Conservation (phyloP, 192 early-diverging fungal genomes). For the Spinellus fusiger region DNA sequence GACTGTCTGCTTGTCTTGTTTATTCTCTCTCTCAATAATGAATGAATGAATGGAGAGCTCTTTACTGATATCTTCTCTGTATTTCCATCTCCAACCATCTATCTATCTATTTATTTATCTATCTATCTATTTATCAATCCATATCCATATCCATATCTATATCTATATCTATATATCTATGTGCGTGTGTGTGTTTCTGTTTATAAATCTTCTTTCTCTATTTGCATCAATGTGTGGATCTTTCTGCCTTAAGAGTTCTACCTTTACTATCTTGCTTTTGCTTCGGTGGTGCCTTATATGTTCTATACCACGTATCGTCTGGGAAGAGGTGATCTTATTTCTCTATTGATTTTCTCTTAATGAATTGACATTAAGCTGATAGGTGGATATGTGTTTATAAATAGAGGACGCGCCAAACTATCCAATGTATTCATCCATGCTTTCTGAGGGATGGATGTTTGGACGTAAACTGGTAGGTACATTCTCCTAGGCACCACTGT, state of each 20-base stretch:
- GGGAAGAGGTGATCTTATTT: slow-evolving; percentile 44
- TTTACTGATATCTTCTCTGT: too few relatives aligned
- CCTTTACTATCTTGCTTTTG: slow-evolving; percentile 57
- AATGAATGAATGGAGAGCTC: too few relatives aligned
- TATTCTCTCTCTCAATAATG: too few relatives aligned
- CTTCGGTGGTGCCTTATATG: slow-evolving; percentile 54
- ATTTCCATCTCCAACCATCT: too few relatives aligned
- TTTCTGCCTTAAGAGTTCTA: slow-evolving; percentile 52
- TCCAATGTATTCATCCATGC: slow-evolving; percentile 26
- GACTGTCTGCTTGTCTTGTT: too few relatives aligned
- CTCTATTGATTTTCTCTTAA: too few relatives aligned
- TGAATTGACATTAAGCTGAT: too few relatives aligned
- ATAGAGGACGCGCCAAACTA: slow-evolving; percentile 39
- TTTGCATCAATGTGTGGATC: background rate
- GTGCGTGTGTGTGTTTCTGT: background rate
- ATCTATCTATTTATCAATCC: too few relatives aligned
- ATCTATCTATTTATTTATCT: too few relatives aligned
- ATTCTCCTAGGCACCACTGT: background rate
- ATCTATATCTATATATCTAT: too few relatives aligned
- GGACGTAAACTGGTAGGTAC: slow-evolving; percentile 48
- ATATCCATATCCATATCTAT: too few relatives aligned
- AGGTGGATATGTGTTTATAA: background rate
- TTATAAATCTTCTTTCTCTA: background rate
- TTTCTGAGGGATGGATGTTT: slow-evolving; percentile 49
- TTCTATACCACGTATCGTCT: slow-evolving; percentile 49